Percentiles rank a stretch among this genome's conserved stretches.
phyloP scores from a whole-genome alignment of 129 eudicot species.

The Saposhnikovia divaricata region DNA sequence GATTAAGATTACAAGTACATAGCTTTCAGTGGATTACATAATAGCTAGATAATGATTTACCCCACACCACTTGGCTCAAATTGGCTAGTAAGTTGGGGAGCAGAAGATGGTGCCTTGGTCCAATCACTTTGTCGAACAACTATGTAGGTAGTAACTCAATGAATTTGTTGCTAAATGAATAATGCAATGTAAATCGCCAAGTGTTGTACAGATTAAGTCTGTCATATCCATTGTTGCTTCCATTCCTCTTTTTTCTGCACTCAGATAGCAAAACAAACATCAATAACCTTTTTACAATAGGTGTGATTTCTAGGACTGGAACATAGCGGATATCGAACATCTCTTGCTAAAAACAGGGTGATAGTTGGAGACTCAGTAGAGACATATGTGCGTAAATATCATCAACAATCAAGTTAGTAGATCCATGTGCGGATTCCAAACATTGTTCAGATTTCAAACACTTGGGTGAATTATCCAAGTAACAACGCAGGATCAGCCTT shows the following conservation, averaged over 20 bases:
- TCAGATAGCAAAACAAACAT: background rate
- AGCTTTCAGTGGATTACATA: slow-evolving; percentile 3
- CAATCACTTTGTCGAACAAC: background rate
- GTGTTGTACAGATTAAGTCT: background rate
- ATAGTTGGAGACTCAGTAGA: no score
- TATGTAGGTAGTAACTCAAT: background rate
- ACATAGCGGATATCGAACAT: background rate
- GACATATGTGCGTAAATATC: no score
- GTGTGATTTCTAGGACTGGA: no score
- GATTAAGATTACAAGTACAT: background rate
- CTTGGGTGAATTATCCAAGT: background rate
- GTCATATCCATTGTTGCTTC: background rate
- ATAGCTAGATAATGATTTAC: slow-evolving; percentile 10
- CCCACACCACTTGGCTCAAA: slow-evolving; percentile 7
- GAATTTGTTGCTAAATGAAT: background rate
- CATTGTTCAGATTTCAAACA: background rate
- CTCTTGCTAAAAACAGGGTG: background rate
- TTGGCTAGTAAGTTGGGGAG: slow-evolving; percentile 13
- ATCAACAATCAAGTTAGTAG: background rate
- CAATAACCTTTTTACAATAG: background rate
- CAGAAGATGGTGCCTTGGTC: slow-evolving; percentile 10
- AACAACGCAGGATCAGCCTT: background rate
- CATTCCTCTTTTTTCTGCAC: background rate
- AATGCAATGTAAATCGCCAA: background rate
- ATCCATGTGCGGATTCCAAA: background rate